Evolutionary conservation across 2,329 filamentous ascomycete species (phyloP).

Genomic region (Colletotrichum scovillei): DNA sequence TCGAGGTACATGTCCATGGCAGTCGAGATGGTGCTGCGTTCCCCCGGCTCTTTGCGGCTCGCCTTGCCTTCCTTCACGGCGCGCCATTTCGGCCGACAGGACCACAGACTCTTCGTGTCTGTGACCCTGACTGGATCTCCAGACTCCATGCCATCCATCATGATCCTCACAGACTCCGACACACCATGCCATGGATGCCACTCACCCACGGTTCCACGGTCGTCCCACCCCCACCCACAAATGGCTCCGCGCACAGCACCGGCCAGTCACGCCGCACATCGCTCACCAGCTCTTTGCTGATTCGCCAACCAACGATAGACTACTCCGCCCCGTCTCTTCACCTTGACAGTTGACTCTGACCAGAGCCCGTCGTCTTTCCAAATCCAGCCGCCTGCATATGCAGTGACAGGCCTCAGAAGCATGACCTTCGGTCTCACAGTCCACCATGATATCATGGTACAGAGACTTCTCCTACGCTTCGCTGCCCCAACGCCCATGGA

Average conservation of each 20-base stretch:
- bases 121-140: conserved; percentile 9
- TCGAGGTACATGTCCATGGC: not conserved
- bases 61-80: not conserved
- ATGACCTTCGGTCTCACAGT: conserved; percentile 18
- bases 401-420: conserved; percentile 28
- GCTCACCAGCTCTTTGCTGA: not conserved
- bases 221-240: conserved; percentile 2
- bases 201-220: no score
- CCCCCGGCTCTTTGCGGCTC: not conserved
- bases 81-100: conserved; percentile 6
- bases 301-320: conserved; percentile 3
- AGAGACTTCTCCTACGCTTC: conserved; percentile 13
- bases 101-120: conserved; percentile 1
- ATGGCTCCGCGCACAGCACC: conserved; percentile 20
- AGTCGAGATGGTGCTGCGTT: not conserved
- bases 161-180: conserved; percentile 2
- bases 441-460: conserved; percentile 37
- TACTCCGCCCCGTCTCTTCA: conserved; percentile 6
- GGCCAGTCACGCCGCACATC: conserved; percentile 2
- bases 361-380: conserved; percentile 23
- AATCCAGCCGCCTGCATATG: conserved; percentile 33
- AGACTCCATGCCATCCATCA: not conserved
- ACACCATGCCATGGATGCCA: conserved; percentile 6
- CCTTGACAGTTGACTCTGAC: not conserved
- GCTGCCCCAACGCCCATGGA: conserved; percentile 8